A percentile compares a stretch with the other conserved stretches of the same genome.
Evolutionary conservation across 257 asterid genomes (phyloP).

Genomic region (Solanum paucissectum): DNA sequence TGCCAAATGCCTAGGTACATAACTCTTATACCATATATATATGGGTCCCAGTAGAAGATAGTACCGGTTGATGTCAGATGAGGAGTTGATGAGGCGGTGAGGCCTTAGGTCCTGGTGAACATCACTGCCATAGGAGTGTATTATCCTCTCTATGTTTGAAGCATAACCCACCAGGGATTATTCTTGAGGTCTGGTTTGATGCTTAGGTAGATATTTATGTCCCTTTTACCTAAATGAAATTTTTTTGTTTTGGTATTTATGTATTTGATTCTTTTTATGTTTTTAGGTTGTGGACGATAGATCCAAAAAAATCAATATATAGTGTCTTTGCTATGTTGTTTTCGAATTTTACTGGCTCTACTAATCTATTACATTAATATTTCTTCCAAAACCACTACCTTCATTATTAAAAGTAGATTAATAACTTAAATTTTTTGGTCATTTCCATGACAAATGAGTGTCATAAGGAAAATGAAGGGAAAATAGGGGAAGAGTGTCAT

Average conservation of each 20-base stretch:
- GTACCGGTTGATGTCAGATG: slow-evolving; percentile 58
- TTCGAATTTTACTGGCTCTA: slow-evolving; percentile 67
- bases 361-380: slow-evolving; percentile 9
- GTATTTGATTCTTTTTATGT: neutral
- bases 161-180: slow-evolving; percentile 79
- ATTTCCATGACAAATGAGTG: too few relatives aligned
- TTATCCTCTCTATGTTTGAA: slow-evolving; percentile 59
- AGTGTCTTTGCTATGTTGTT: slow-evolving; percentile 52
- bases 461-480: too few relatives aligned
- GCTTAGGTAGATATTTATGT: neutral
- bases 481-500: too few relatives aligned
- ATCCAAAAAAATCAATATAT: slow-evolving; percentile 72
- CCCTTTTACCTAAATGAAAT: neutral
- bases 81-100: slow-evolving; percentile 63
- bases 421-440: too few relatives aligned
- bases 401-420: too few relatives aligned
- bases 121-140: slow-evolving; percentile 92
- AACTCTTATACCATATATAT: too few relatives aligned
- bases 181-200: slow-evolving; percentile 38
- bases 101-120: slow-evolving; percentile 90
- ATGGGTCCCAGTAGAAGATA: slow-evolving; percentile 29
- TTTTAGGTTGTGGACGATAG: slow-evolving; percentile 77
- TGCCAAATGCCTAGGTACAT: too few relatives aligned
- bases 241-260: neutral
- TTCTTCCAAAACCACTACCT: neutral